Percentiles rank a stretch among this genome's conserved stretches.
Conservation (phyloP, 2,329 filamentous ascomycete genomes). For the Claviceps humidiphila region DNA sequence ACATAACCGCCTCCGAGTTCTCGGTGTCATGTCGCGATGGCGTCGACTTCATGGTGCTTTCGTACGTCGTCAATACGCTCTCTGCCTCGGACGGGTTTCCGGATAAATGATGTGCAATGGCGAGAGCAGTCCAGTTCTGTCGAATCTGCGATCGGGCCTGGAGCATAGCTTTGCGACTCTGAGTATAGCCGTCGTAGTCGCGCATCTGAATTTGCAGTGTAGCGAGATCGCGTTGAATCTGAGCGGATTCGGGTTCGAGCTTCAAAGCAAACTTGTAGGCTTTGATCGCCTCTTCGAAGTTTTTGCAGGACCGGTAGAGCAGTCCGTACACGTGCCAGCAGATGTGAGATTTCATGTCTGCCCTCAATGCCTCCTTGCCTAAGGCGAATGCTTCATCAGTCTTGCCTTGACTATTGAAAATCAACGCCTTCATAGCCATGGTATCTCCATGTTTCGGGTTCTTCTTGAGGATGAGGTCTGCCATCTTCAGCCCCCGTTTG, state of each 20-base stretch:
- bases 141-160: constrained; percentile 68
- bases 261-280: constrained; percentile 93
- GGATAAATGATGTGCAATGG: constrained; percentile 82
- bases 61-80: constrained; percentile 80
- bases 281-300: constrained; percentile 98
- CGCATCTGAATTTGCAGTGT: constrained; percentile 92
- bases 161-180: constrained; percentile 79
- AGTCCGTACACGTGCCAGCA: constrained; percentile 99
- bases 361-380: constrained; percentile 81
- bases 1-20: constrained; percentile 85
- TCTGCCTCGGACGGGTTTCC: constrained; percentile 79
- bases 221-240: constrained; percentile 89
- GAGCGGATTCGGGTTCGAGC: constrained; percentile 84
- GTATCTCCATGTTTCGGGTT: constrained; percentile 95
- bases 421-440: constrained; percentile 96
- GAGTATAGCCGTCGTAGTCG: constrained; percentile 85
- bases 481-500: constrained; percentile 84
- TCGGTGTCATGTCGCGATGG: constrained; percentile 72
- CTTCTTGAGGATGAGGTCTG: constrained; percentile 93
- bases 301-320: constrained; percentile 85
- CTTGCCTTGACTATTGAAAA: constrained; percentile 85
- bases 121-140: constrained; percentile 96
- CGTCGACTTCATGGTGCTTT: constrained; percentile 76
- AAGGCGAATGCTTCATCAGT: constrained; percentile 87
- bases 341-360: constrained; percentile 98